Evolutionary conservation across 805 yeast genomes (phyloP), one percentile per base, ranked within the genome.

Genomic region (Yamadazyma paraphyllophila): DNA sequence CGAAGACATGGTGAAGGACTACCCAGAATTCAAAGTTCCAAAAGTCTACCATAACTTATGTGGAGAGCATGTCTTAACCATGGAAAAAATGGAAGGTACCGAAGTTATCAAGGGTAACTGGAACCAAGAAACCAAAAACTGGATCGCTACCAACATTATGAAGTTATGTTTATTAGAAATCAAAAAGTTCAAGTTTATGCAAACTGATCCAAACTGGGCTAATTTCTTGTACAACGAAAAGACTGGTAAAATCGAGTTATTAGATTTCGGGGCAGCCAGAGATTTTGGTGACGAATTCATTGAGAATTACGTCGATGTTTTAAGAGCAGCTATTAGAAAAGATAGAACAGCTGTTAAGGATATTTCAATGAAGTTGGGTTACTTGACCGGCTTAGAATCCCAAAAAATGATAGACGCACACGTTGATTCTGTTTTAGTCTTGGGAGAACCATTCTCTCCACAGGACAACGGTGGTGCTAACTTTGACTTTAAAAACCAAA

Each of bases 201-300:
- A 94, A 68, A 92, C 98, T 1, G 99, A 94, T 68, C 99, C 99
- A 42, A 94, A 94, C 65, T 94, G 99, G 99, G 97, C 99, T 37
- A 94, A 94, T 64, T 94, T 94, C 68, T 67, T 94, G 48, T 90
- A 87, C 69, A 90, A 94, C 59, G 73, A 73, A 29, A 55, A 69
- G n/a, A 81, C 90, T 1, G 66, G 78, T 20, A 82, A 85, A 62
- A 81, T 94, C 46, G 97, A 92, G 64, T 72, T 94, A 45, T 71
- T 94, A 43, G 99, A 94, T 67, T 94, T 94, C 66, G 99, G 99
- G 39, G 98, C 99, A 1, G 85, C 97, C 5, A 77, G 98, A 52
- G 86, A 81, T 27, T 94, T 81, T 63, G 72, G 80, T 16, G 78
- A 74, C 33, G 78, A 78, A 13, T 94, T 94, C 56, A 82, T 87